These are phyloP conservation scores for Penicillium sclerotiorum DNA, from an alignment of 2,329 filamentous ascomycete species.

Conservation along the genomic window DNA sequence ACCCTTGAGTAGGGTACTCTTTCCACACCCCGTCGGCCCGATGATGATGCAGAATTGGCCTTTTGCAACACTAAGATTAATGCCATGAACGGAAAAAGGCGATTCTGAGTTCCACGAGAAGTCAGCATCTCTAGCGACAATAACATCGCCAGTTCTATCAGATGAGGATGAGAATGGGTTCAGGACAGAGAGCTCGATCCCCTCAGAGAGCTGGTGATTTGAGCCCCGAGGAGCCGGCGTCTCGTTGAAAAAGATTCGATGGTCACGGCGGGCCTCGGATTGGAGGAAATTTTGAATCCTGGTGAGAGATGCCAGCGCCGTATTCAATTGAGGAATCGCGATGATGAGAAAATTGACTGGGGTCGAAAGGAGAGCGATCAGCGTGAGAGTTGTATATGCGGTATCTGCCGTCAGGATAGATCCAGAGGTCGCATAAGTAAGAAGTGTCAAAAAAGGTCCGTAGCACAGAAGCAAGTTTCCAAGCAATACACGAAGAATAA, in stretches of 20 bases:
- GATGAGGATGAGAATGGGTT: neutral
- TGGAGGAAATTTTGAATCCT: constrained; percentile 12
- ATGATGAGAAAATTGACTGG: constrained; percentile 8
- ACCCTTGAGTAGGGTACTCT: constrained; percentile 4
- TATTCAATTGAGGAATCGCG: constrained; percentile 6
- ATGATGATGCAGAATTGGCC: constrained; percentile 2
- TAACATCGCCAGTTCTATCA: neutral
- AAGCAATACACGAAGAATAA: constrained; percentile 1
- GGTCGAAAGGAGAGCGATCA: constrained; percentile 9
- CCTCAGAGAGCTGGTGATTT: neutral
- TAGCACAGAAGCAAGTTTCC: neutral
- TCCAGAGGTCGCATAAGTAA: neutral
- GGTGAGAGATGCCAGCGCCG: constrained; percentile 7
- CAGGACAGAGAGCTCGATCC: neutral
- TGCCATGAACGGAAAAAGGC: neutral
- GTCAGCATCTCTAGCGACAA: constrained; percentile 1
- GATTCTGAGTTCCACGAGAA: neutral
- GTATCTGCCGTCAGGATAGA: constrained; percentile 5
- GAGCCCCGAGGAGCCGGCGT: neutral
- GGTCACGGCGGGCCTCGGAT: constrained; percentile 1
- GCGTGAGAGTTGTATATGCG: constrained; percentile 17
- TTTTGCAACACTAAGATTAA: neutral
- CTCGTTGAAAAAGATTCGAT: neutral
- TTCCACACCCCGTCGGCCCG: constrained; percentile 1
- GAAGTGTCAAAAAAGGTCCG: neutral